Percentiles rank a stretch among this genome's conserved stretches.
Evolutionary conservation across 495 filamentous ascomycete genomes (phyloP).

Genomic region (Saxispiralis lemnorum): DNA sequence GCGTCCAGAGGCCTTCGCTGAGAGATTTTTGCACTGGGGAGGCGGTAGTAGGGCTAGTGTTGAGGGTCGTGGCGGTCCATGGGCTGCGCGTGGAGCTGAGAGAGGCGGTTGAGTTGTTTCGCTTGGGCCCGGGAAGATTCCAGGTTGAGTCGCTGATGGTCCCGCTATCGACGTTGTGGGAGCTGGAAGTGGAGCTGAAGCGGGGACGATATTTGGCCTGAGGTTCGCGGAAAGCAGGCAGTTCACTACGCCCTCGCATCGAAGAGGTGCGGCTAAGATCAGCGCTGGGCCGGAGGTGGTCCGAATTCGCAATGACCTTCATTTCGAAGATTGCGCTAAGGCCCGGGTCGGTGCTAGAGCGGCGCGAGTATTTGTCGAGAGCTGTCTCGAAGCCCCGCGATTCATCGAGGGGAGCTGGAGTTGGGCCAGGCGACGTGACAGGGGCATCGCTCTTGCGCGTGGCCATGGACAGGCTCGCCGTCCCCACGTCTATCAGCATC

Average conservation of each 20-base stretch:
- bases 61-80: no score
- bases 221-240: slow-evolving; percentile 7
- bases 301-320: slow-evolving; percentile 56
- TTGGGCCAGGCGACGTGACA: background rate
- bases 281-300: slow-evolving; percentile 50
- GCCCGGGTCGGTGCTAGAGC: slow-evolving; percentile 23
- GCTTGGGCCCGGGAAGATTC: no score
- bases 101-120: no score
- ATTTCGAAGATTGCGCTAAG: slow-evolving; percentile 53
- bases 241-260: background rate
- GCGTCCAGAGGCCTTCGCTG: no score
- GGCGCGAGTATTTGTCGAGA: slow-evolving; percentile 5
- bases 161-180: no score
- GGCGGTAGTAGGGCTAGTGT: no score
- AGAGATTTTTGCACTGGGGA: no score
- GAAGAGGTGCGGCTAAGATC: slow-evolving; percentile 11
- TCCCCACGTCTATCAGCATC: slow-evolving; percentile 71
- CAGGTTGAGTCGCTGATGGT: no score
- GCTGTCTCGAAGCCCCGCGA: background rate
- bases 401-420: background rate
- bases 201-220: slow-evolving; percentile 9
- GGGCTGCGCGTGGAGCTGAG: no score
- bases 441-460: slow-evolving; percentile 38
- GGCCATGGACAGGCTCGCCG: slow-evolving; percentile 83
- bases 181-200: slow-evolving; percentile 22